Conservation (phyloP, 208 protist genomes). For the Trypanosoma congolense region DNA sequence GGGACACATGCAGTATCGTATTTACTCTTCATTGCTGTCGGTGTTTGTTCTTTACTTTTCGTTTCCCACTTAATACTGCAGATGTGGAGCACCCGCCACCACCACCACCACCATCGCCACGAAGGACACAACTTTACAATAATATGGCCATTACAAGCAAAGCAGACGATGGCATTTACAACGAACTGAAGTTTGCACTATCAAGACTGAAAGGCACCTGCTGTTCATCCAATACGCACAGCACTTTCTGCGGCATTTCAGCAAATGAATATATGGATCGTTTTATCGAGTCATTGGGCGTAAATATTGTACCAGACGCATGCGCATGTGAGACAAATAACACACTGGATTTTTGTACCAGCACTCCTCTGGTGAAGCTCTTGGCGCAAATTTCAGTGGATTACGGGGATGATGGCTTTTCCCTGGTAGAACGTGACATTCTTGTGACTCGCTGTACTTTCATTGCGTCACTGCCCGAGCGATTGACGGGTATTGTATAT, state of each 20-base stretch:
- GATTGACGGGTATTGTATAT: constrained; percentile 11
- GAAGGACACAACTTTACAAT: no score
- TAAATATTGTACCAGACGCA: constrained; percentile 10
- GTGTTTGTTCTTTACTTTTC: not conserved
- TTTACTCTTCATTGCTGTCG: not conserved
- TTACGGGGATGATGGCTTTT: constrained; percentile 7
- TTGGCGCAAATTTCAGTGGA: constrained; percentile 12
- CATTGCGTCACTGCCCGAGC: constrained; percentile 21
- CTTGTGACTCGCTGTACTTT: constrained; percentile 15
- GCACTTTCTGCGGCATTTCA: not conserved
- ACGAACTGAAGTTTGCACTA: not conserved
- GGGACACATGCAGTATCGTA: not conserved
- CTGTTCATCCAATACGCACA: not conserved
- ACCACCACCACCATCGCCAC: not conserved
- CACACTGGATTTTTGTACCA: constrained; percentile 6
- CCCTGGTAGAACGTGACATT: constrained; percentile 11
- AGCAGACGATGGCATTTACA: not conserved
- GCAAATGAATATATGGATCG: constrained; percentile 9
- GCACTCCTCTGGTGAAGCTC: constrained; percentile 17
- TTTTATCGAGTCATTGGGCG: constrained; percentile 13
- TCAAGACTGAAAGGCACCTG: not conserved
- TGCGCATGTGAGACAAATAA: not conserved
- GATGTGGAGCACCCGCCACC: not conserved
- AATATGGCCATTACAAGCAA: no score
- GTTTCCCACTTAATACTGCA: not conserved